Evolutionary conservation across 140 eudicot species (phyloP), one percentile per base, ranked within the genome.

Genomic region (Cichorium intybus): DNA sequence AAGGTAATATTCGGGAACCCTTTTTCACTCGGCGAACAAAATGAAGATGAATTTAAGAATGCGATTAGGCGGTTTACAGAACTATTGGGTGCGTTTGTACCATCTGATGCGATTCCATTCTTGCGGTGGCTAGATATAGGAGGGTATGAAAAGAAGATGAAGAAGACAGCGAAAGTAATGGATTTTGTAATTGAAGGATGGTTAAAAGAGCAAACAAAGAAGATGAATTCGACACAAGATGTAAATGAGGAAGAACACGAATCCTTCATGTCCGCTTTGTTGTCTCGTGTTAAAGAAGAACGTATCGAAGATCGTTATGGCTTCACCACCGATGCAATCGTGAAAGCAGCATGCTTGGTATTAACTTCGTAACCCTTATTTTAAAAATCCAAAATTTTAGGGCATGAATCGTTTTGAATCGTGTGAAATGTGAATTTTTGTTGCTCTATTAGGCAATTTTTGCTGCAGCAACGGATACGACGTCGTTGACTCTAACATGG

Each of bases 111-210:
- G 2, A 50, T 80, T 60, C 72, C 75, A 5, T 49, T 24, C 24
- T 24, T 80, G 18, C 60, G 81, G 66, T 75, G 78, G 85, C 46
- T 80, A 6, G 84, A 79, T 59, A 37, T 71, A 21, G 78, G 78
- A 24, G 75, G 85, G 10, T 34, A 65, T 16, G 85, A 66, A 39
- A 80, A 66, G 56, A 68, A 52, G 17, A 75, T 75, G 81, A 60
- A 48, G 49, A 45, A 46, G 27, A 58, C 48, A 1, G 67, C 47
- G 0, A 60, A 58, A 53, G 72, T 59, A 10, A 7, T 60, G 20
- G 81, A 75, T 12, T 6, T 3, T 24, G 14, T 75, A 9, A 48
- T 67, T 12, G 35, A 60, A 0, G 54, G 24, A 20, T 69, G 75
- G 81, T 53, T 75, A 23, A 24, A 65, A 16, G 75, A 65, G 15